phyloP scores from a whole-genome alignment of 805 yeast genomes.

The Saccharomyces eubayanus region DNA sequence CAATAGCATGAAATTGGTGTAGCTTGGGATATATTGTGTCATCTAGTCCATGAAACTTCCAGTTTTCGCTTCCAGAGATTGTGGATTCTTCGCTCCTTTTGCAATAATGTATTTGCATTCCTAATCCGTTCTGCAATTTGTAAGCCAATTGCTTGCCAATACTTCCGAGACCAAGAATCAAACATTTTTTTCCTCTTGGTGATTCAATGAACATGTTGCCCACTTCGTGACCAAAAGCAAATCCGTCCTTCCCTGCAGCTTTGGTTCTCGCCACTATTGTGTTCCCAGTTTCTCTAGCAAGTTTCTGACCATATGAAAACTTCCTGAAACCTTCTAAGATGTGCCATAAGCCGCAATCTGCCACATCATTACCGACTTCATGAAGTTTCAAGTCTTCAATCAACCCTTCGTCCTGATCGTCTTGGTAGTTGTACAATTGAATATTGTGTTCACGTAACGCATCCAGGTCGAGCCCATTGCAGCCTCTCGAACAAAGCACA shows the following conservation, averaged over 20 bases:
- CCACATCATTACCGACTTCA: slow-evolving; percentile 55
- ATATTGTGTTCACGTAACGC: slow-evolving; percentile 36
- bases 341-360: slow-evolving; percentile 53
- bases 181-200: slow-evolving; percentile 45
- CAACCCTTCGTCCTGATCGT: slow-evolving; percentile 9
- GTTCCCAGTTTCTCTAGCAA: slow-evolving; percentile 30
- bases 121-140: slow-evolving; percentile 40
- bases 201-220: slow-evolving; percentile 30
- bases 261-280: slow-evolving; percentile 36
- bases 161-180: slow-evolving; percentile 53
- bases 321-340: slow-evolving; percentile 47
- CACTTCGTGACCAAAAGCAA: slow-evolving; percentile 35
- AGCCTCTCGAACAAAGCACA: slow-evolving; percentile 50
- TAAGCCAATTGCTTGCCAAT: slow-evolving; percentile 49
- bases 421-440: slow-evolving; percentile 37
- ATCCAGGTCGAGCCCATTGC: slow-evolving; percentile 41
- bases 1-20: slow-evolving; percentile 41
- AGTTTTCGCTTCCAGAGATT: slow-evolving; percentile 17
- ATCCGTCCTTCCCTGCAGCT: slow-evolving; percentile 13
- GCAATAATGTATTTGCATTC: slow-evolving; percentile 52
- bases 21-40: slow-evolving; percentile 30
- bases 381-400: slow-evolving; percentile 11
- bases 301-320: slow-evolving; percentile 34
- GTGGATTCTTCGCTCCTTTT: slow-evolving; percentile 35
- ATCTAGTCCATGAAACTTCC: slow-evolving; percentile 32